Evolutionary conservation across 2,329 filamentous ascomycete genomes (phyloP), one percentile per base, ranked within the genome.

Genomic region (Teratosphaeria gauchensis): DNA sequence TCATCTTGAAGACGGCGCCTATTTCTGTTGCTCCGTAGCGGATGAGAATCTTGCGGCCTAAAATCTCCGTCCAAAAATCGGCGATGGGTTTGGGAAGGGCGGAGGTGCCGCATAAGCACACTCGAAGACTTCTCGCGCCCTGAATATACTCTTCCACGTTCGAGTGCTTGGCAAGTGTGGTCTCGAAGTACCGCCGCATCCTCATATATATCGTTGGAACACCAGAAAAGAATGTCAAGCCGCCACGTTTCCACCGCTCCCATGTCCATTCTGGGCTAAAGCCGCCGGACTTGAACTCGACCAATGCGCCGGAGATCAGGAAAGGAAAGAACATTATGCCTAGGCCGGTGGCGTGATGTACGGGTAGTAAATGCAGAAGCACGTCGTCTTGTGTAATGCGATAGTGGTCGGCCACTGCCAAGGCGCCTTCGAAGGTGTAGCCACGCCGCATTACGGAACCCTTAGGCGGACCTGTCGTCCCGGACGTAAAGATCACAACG

Each of bases 161-260:
- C 5, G 56, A 9, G 12, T 19, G 28, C 38, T 71, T 70, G 2
- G 64, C 58, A 19, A 78, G 60, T 1, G 53, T 65, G 24, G 69
- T 70, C 64, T 76, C 72, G 56, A 73, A 76, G 56, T 79, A 76
- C 58, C 78, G 74, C 58, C 76, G 74, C 55, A 80, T 68, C 0
- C 77, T 73, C 53, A 77, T 75, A 66, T 80, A 81, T 32, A 80
- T 78, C 1, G 78, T 80, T 3, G 78, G 78, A 1, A 81, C 78
- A 16, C 76, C 78, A 63, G 77, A 76, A 70, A 81, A 81, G 71
- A 80, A 75, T 0, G 75, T 77, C 71, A 52, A 71, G 68, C 61
- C 73, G 68, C 74, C 57, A 62, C 66, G 32, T 68, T 71, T 59
- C 76, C 77, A 80, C 16, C 78, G 72, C 21, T 72, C 67, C 78